Evolutionary conservation across 164 flowering plant species (phyloP), one percentile per base, ranked within the genome.

Genomic region (Tetrastigma voinierianum): DNA sequence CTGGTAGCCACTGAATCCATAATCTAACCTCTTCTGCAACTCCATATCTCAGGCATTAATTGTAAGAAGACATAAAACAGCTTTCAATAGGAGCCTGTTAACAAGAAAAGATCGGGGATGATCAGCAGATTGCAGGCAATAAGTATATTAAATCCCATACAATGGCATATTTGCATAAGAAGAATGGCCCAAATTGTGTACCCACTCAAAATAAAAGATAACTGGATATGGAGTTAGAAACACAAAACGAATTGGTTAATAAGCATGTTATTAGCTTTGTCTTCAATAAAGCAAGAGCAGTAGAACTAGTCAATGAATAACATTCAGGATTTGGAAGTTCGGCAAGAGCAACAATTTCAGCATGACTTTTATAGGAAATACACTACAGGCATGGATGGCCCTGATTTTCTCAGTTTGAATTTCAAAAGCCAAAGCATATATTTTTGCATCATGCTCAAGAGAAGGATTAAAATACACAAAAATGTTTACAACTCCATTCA

Each of bases 1-100:
- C 67, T 60, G 67, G 18, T 66, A 66, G 57, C 74, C 74, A 66
- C 51, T 61, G 59, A 69, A 66, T 40, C 74, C 74, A 58, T 67
- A 58, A 2, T 72, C 63, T 46, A 72, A 72, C 64, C 67, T 74
- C 71, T 56, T 74, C 48, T 55, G 48, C 40, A 63, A 51, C 56
- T 51, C 55, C 46, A 51, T 63, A 63, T 63, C 57, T 48, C 54
- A 16, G 58, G 13, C 40, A 21, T 21, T 55, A 32, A 55, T 55
- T 11, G 24, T 32, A 55, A 20, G 25, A 49, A 49, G 52, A 10
- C 5, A 21, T 18, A 21, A 12, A 55, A 2, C 24, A 21, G 40
- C n/a, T 21, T 21, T 6, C 12, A 21, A 21, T 9, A 21, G 24
- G 7, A 55, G 7, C 58, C 58, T 55, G 58, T 55, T 40, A 55